Percentiles rank a stretch among this genome's conserved stretches.
Evolutionary conservation across 768 basidiomycete genomes (phyloP).

Genomic region (Russula sp.): DNA sequence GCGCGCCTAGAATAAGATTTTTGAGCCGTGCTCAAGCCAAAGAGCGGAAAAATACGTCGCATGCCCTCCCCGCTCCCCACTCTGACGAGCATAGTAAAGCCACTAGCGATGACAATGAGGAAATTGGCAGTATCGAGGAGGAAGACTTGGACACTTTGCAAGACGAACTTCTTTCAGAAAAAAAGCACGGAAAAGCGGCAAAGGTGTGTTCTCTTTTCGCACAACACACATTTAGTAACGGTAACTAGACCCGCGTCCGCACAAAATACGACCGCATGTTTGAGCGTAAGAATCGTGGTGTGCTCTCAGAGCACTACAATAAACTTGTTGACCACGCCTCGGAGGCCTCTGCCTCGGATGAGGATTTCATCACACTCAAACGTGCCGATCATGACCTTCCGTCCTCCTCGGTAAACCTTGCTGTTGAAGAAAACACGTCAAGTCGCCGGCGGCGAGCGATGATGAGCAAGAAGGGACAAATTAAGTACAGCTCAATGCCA

Average conservation of each 20-base stretch:
- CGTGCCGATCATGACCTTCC: conserved; percentile 78
- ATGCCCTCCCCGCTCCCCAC: conserved; percentile 34
- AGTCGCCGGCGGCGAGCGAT: conserved; percentile 80
- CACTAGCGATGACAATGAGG: background rate
- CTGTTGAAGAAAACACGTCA: conserved; percentile 48
- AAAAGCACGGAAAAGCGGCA: background rate
- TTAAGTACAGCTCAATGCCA: conserved; percentile 49
- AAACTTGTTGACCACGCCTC: conserved; percentile 73
- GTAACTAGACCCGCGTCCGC: conserved; percentile 38
- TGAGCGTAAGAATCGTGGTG: conserved; percentile 88
- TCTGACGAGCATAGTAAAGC: conserved; percentile 24
- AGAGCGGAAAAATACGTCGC: conserved; percentile 66
- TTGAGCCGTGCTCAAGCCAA: conserved; percentile 59
- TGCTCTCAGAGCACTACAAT: conserved; percentile 83
- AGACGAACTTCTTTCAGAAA: background rate
- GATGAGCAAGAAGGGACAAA: conserved; percentile 62
- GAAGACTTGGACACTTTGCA: background rate
- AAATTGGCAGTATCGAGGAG: background rate
- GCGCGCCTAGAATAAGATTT: conserved; percentile 94
- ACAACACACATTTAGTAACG: background rate
- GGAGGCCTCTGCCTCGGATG: conserved; percentile 37
- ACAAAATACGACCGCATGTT: conserved; percentile 99
- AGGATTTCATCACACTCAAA: conserved; percentile 92
- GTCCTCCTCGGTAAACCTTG: conserved; percentile 26
- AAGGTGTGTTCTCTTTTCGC: background rate